Base-by-base conservation (phyloP, 169 alveolate species). In the Eimeria acervulina region DNA sequence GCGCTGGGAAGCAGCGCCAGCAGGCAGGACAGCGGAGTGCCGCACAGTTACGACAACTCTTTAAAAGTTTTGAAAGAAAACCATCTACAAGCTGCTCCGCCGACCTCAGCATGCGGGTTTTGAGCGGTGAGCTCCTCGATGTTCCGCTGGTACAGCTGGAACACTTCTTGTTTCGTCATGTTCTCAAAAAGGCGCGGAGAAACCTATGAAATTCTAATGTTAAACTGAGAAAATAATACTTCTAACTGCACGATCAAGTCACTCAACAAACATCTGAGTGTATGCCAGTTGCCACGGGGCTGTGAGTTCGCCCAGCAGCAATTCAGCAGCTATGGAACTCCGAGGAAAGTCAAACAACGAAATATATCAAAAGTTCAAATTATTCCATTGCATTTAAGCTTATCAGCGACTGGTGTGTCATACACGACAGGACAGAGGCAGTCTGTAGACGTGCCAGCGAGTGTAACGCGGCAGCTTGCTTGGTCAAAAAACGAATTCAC, bases 91-190 rank as follows among this genome's bases (percentile, higher is more conserved):
- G 8, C 40, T 44, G 72, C 51, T n/a, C 70, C 51, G 47, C 90
- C 10, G 74, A 92, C 95, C 55, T 92, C 92, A 1, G 91, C 70
- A 61, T 92, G 95, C 70, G 95, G 95, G n/a, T 92, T 92, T 42
- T 92, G 95, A 38, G 95, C 63, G 40, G 95, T 92, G 47, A 92
- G 84, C 81, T 92, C 95, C 85, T 92, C 95, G 68, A 92, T 61
- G 55, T 72, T 78, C 28, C 95, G 59, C 92, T 92, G 95, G 70
- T 51, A 92, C 74, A 81, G 26, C 47, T 81, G 90, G 28, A 31
- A 44, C 74, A 81, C 33, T 28, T 81, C 90, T n/a, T n/a, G 74
- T 47, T 81, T 81, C 52, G 90, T 81, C 90, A 81, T 81, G 47
- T 81, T 81, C 6, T 68, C 26, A 8, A 68, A 2, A 7, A 5